Evolutionary conservation across 192 early-diverging fungal species (phyloP).

Genomic region (Chytriomyces hyalinus): DNA sequence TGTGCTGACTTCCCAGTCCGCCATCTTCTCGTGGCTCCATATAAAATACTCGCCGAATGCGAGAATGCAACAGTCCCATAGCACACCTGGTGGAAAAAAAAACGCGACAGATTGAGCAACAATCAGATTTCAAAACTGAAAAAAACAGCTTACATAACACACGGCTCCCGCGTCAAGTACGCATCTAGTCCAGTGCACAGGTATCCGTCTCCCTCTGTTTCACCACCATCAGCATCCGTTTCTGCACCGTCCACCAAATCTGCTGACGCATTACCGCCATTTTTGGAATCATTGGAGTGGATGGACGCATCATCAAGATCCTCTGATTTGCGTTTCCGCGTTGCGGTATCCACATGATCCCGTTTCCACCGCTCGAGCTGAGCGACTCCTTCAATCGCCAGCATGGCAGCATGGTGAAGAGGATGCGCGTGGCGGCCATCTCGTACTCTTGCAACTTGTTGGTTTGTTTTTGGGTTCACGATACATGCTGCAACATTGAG

Average conservation of each 20-base stretch:
- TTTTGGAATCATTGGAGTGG: slow-evolving; percentile 5
- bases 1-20: slow-evolving; percentile 55
- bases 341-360: slow-evolving; percentile 7
- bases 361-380: slow-evolving; percentile 52
- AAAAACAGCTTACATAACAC: slow-evolving; percentile 71
- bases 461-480: slow-evolving; percentile 58
- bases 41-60: slow-evolving; percentile 88
- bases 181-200: slow-evolving; percentile 84
- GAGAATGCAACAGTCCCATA: slow-evolving; percentile 94
- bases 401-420: slow-evolving; percentile 80
- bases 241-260: not conserved
- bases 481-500: slow-evolving; percentile 50
- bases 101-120: slow-evolving; percentile 10
- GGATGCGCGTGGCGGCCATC: slow-evolving; percentile 61
- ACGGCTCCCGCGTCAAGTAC: slow-evolving; percentile 84
- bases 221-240: not conserved
- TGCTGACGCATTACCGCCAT: slow-evolving; percentile 19
- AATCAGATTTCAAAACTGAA: not conserved
- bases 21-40: slow-evolving; percentile 37
- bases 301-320: slow-evolving; percentile 15
- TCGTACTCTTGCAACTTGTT: slow-evolving; percentile 57
- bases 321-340: slow-evolving; percentile 10
- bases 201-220: slow-evolving; percentile 55
- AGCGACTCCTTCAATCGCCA: slow-evolving; percentile 73
- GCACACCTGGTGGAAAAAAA: slow-evolving; percentile 65